Base-by-base conservation (phyloP, 805 yeast species). In the Zygosaccharomyces bisporus region DNA sequence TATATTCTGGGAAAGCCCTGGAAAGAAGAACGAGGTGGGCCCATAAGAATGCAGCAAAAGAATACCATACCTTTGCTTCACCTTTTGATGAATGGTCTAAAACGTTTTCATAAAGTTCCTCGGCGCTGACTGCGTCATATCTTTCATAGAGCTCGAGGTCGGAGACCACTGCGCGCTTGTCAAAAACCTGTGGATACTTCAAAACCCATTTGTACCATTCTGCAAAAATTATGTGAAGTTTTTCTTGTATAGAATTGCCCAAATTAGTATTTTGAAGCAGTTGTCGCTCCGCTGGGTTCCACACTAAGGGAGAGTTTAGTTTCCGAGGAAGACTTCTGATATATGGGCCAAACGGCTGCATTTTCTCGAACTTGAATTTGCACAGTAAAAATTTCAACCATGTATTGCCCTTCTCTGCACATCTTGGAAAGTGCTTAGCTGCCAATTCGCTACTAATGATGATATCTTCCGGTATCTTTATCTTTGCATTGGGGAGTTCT, bases 21-120 rank as follows among this genome's bases (percentile, higher is more conserved):
- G 95, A 83, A 21, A 83, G 75, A 50, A 86, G 72, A 12, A 88
- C 81, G 23, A 79, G 63, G 19, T 79, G 72, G 1, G 93, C 77
- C 95, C 96, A 89, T 4, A 83, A 58, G 57, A 81, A 89, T 4
- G 81, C 80, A 1, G 79, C 67, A 51, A 85, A 83, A 38, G 80
- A 72, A 5, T 80, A 75, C 89, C 89, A 85, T 34, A 72, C 30
- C 5, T 34, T 6, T 7, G 40, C 36, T 10, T 42, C 16, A 17
- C 39, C 34, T 5, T 19, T 19, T 1, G 46, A 27, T 0, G 46
- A 46, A 7, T 66, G 62, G 4, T 50, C 32, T 1, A 50, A 31
- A 8, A 56, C 17, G 3, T 43, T 27, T 1, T 57, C 45, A 23
- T 59, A 52, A 0, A 66, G 34, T 3, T 49, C 46, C 5, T 47